Base-by-base conservation (phyloP, 2,329 filamentous ascomycete species). In the Nothophoma quercina region DNA sequence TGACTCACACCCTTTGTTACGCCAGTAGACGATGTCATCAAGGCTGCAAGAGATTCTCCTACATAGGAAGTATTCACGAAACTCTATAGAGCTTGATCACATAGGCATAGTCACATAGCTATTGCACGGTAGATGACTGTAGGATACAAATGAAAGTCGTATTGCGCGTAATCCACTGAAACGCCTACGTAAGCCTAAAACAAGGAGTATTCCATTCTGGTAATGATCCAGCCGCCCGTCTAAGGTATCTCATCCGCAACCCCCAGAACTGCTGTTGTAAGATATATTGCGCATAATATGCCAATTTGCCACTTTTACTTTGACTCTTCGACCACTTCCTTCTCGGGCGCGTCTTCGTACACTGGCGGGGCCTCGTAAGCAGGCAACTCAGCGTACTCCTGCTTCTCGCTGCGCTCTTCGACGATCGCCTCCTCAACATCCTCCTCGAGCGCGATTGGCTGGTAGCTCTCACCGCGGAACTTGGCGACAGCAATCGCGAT, bases 401-500 rank as follows among this genome's bases (percentile, higher is more conserved):
- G 59, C 58, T 74, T 74, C 51, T 75, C 72, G 36, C 48, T 55
- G 19, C 21, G 38, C 9, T 39, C 54, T 6, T 64, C 59, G 2
- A 29, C 43, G 10, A 19, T 34, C 5, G 44, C 38, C 23, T 63
- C 60, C 32, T 65, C 63, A 4, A 63, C 56, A 19, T 64, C 62
- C 18, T 71, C 66, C 38, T 72, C 68, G 12, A 65, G 55, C n/a
- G 66, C 62, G 36, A 75, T 61, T n/a, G 60, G 58, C 58, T 70
- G 64, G 55, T 75, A 75, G 29, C 56, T 45, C 36, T 75, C 73
- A 40, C 80, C 78, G 44, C 83, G 82, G 55, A 87, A 69, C 55
- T 80, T 74, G 57, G 83, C 82, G 78, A 84, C 84, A 21, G 87
- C 41, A 51, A 83, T 84, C 43, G 87, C 81, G 46, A 86, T 77